Conservation (phyloP, 2,329 filamentous ascomycete species). For the Colletotrichum tropicale region DNA sequence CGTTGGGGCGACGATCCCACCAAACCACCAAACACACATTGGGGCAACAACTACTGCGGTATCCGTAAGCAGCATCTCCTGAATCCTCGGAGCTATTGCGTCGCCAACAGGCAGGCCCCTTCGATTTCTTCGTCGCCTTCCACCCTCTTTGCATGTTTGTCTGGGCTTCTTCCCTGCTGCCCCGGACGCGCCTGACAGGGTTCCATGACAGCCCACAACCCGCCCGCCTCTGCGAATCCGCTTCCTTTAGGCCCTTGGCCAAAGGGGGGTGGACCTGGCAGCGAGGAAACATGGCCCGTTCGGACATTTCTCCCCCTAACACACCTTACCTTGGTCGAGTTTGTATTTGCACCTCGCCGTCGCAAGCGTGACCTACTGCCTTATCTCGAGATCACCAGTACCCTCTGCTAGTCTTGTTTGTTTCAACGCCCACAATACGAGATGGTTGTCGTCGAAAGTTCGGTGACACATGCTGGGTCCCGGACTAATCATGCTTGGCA, state of each 20-base stretch:
- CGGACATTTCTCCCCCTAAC: slow-evolving; percentile 8
- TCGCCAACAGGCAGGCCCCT: not conserved
- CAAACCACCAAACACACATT: not conserved
- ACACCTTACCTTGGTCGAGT: not conserved
- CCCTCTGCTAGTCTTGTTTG: not conserved
- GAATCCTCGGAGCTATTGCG: not conserved
- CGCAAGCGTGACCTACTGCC: not conserved
- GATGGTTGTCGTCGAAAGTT: slow-evolving; percentile 3
- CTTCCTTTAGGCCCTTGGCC: not conserved
- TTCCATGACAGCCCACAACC: not conserved
- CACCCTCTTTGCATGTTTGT: not conserved
- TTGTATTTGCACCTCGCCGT: not conserved
- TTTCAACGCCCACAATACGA: slow-evolving; percentile 17
- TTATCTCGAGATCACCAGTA: not conserved
- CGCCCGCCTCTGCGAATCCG: not conserved
- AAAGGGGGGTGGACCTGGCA: slow-evolving; percentile 1
- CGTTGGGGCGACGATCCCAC: not conserved
- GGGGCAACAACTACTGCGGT: not conserved
- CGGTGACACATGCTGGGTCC: slow-evolving; percentile 8
- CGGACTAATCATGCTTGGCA: slow-evolving; percentile 13
- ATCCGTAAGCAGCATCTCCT: not conserved
- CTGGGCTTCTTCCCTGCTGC: not conserved
- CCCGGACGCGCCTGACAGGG: not conserved
- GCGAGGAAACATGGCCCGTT: slow-evolving; percentile 15
- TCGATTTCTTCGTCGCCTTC: not conserved